These are phyloP conservation scores for Juncus effusus DNA, from an alignment of 176 grass and related monocot species.

Conservation along the genomic window DNA sequence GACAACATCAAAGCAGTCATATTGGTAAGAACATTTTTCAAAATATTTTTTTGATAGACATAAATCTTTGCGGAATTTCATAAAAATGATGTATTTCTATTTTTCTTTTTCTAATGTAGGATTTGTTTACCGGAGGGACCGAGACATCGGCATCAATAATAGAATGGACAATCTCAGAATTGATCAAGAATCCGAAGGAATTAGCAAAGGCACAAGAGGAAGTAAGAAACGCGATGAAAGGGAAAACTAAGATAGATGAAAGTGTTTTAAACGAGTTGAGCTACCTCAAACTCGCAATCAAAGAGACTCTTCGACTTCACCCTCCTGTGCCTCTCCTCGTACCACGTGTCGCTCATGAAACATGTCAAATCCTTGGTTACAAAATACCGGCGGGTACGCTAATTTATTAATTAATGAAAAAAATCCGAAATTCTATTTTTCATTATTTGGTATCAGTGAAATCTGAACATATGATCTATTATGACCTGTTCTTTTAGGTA, in stretches of 20 bases:
- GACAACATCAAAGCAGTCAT: constrained; percentile 51
- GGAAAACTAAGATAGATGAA: constrained; percentile 25
- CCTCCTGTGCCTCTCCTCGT: constrained; percentile 38
- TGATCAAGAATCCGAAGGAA: constrained; percentile 34
- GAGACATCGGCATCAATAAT: constrained; percentile 28
- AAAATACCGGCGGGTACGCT: constrained; percentile 30
- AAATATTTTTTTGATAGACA: not conserved
- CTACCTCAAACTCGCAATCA: constrained; percentile 48
- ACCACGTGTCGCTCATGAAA: constrained; percentile 20
- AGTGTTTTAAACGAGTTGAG: constrained; percentile 28
- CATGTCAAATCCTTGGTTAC: constrained; percentile 32
- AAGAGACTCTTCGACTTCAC: constrained; percentile 54
- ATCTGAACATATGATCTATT: too few species aligned
- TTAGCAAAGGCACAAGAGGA: constrained; percentile 48
- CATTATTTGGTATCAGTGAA: too few species aligned
- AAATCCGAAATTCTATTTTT: too few species aligned
- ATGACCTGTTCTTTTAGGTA: not conserved
- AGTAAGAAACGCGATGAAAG: constrained; percentile 16
- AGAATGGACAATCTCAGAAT: constrained; percentile 63
- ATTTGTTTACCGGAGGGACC: constrained; percentile 37
- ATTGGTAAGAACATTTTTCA: constrained; percentile 23
- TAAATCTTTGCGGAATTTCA: constrained; percentile 1
- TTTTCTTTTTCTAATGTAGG: constrained; percentile 21
- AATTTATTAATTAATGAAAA: too few species aligned
- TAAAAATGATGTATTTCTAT: not conserved